Evolutionary conservation across 1,284 basidiomycete genomes (phyloP), one percentile per base, ranked within the genome.

Genomic region (Pseudozyma thailandica): DNA sequence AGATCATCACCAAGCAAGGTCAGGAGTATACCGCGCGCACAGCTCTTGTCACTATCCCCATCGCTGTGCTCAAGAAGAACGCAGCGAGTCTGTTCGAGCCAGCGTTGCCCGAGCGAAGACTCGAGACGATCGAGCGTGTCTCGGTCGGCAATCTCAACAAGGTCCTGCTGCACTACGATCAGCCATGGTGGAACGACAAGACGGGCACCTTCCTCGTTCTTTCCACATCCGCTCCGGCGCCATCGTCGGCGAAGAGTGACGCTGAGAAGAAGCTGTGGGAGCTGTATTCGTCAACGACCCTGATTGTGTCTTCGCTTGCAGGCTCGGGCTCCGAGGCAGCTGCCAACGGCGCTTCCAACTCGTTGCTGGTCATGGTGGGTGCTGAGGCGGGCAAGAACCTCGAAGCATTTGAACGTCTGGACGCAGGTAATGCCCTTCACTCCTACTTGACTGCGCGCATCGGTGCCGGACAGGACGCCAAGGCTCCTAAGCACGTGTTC

Each of bases 131-230:
- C 62, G 47, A 78, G 31, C 60, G 74, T 6, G 72, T 82, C 0
- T 53, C 55, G 9, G 62, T 72, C 7, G 83, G 83, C 6, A 47
- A 74, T 25, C 72, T 74, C 7, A 85, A 80, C 72, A 57, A 62
- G 4, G 84, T 74, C 28, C 77, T 86, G 6, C 66, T 87, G 15
- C 64, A 77, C 12, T 86, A 86, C 73, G 61, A 79, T 0, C 31
- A 68, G 1, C 82, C 85, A 2, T 87, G 86, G 86, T 87, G 86
- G 86, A 72, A 78, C 10, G 74, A 78, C 6, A 72, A 72, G 6
- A 68, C 79, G 8, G 84, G 84, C 0, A 83, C 82, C 2, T 85
- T 85, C 75, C 83, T 83, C 23, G 78, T 86, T 56, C 79, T 86
- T 39, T 53, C 68, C 12, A 49, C 53, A 10, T 41, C 51, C 0